A percentile compares a stretch with the other conserved stretches of the same genome.
Evolutionary conservation across 768 basidiomycete genomes (phyloP).

Genomic region (Lentinula aciculospora): DNA sequence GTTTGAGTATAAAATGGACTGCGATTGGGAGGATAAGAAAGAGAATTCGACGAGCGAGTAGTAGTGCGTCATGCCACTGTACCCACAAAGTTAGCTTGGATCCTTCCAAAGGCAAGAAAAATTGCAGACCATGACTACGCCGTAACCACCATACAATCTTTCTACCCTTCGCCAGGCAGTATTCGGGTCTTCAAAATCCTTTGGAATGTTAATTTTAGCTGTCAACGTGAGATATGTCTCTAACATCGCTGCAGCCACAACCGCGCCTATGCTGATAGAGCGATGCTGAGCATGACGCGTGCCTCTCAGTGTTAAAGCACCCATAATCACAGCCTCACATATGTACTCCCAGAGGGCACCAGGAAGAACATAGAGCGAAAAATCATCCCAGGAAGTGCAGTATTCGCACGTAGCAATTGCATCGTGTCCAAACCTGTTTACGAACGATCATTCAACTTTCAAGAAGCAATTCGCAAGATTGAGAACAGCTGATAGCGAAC

Average conservation of each 20-base stretch:
- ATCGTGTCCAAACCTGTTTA: conserved; percentile 64
- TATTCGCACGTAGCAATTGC: conserved; percentile 60
- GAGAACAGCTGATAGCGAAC: too few relatives aligned
- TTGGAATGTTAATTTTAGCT: conserved; percentile 39
- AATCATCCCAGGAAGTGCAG: conserved; percentile 58
- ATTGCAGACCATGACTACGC: conserved; percentile 29
- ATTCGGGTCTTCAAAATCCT: conserved; percentile 28
- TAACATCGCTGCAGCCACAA: conserved; percentile 39
- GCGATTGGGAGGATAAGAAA: conserved; percentile 55
- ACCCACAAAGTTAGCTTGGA: background rate
- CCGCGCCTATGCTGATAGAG: conserved; percentile 38
- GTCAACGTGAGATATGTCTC: conserved; percentile 53
- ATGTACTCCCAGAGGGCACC: conserved; percentile 53
- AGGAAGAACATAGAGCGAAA: conserved; percentile 52
- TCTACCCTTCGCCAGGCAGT: background rate
- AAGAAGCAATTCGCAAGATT: too few relatives aligned
- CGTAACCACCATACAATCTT: background rate
- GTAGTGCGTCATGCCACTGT: conserved; percentile 65
- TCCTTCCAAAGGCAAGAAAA: background rate
- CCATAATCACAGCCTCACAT: conserved; percentile 48
- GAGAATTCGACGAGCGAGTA: conserved; percentile 45
- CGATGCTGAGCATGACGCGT: conserved; percentile 38
- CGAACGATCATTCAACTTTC: background rate
- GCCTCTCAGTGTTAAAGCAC: conserved; percentile 36
- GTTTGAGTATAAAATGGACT: conserved; percentile 36